Evolutionary conservation across 2,329 filamentous ascomycete genomes (phyloP), one percentile per base, ranked within the genome.

Genomic region (Neurospora crassa): DNA sequence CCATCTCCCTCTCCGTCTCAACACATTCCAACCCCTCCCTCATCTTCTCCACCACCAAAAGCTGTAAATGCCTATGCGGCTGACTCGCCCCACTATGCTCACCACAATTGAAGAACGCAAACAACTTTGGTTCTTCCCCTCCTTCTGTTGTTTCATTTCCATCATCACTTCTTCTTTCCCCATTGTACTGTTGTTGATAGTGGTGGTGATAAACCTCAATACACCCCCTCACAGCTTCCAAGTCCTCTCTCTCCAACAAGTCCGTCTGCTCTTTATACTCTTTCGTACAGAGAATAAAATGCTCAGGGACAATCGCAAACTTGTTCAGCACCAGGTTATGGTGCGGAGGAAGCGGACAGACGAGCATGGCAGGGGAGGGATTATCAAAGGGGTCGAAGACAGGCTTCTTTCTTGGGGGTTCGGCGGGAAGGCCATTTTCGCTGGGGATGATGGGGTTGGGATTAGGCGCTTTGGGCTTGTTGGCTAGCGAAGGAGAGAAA

Each of bases 251-350:
- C 69, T 90, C 89, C 1, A 93, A 83, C 5, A 90, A 77, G 74
- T 90, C 82, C 1, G 87, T 89, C 82, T 93, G 91, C n/a, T 82
- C 81, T 77, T 88, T 87, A 78, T 89, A 89, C 1, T 81, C 79
- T n/a, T 81, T 86, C 0, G 91, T 93, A 0, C 88, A 87, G 68
- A 93, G 84, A 75, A 93, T 92, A 78, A 91, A 92, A 80, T 93
- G 91, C 76, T 89, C 85, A 0, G 87, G 85, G 42, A 92, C 89
- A 68, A 93, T 81, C 68, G 91, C 90, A 76, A 91, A 93, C 79
- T 93, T 93, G 83, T 93, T 93, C 53, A 93, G 82, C 1, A 93
- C 87, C 59, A 93, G 83, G 72, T 85, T 84, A 79, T 93, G 90
- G 10, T 82, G 79, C 0, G 87, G 82, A 1, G 82, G 82, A 8